phyloP scores from a whole-genome alignment of 495 filamentous ascomycete genomes.

The Monascus purpureus region DNA sequence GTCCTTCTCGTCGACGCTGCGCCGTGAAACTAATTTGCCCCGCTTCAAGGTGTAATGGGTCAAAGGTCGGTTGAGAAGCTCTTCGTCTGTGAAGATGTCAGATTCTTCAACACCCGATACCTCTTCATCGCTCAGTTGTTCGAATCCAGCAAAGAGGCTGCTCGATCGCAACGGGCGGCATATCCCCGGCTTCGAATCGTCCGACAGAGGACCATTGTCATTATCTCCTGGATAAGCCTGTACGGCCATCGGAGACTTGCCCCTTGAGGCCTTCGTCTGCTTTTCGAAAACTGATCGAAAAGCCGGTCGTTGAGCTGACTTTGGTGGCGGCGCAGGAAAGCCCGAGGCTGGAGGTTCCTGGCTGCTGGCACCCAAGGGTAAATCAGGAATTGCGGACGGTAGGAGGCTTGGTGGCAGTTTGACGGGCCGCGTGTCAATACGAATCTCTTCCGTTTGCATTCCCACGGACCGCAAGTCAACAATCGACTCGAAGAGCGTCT shows the following conservation, averaged over 20 bases:
- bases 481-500: conserved; percentile 29
- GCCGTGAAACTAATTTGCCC: conserved; percentile 28
- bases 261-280: conserved; percentile 7
- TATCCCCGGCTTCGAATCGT: conserved; percentile 39
- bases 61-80: conserved; percentile 29
- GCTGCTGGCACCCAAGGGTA: conserved; percentile 9
- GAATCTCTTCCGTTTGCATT: conserved; percentile 83
- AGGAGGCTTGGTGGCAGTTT: conserved; percentile 66
- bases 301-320: conserved; percentile 1
- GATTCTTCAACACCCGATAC: conserved; percentile 14
- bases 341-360: neutral
- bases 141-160: conserved; percentile 77
- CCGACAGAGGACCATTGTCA: conserved; percentile 61
- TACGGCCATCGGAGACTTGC: conserved; percentile 26
- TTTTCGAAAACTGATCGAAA: conserved; percentile 8
- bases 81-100: conserved; percentile 36
- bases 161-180: conserved; percentile 61
- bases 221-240: conserved; percentile 72
- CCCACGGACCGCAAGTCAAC: conserved; percentile 31
- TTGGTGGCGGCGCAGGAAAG: neutral
- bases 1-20: conserved; percentile 22
- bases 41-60: conserved; percentile 29
- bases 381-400: conserved; percentile 45
- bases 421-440: conserved; percentile 57
- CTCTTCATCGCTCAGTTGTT: conserved; percentile 43